Conservation (phyloP, 495 filamentous ascomycete species). For the Extremus antarcticus region DNA sequence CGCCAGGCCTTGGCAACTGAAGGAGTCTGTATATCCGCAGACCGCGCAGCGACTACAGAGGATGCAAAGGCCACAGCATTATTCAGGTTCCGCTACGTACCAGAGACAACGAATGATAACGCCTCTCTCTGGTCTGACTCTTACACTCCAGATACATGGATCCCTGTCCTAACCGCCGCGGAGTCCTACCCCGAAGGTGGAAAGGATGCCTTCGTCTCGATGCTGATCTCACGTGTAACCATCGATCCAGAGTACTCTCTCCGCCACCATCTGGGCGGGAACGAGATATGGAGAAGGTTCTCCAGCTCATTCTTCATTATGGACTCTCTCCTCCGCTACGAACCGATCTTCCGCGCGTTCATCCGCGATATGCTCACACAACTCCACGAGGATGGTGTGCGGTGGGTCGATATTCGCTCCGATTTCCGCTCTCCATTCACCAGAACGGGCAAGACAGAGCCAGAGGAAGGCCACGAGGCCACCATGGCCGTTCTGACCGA, state of each 20-base stretch:
- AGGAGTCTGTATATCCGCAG: slow-evolving; percentile 59
- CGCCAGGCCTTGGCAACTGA: slow-evolving; percentile 57
- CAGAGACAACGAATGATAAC: not conserved
- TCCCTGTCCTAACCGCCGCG: slow-evolving; percentile 55
- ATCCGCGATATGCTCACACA: slow-evolving; percentile 55
- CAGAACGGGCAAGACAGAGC: slow-evolving; percentile 43
- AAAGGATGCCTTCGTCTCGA: slow-evolving; percentile 57
- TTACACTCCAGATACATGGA: slow-evolving; percentile 45
- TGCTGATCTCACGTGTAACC: slow-evolving; percentile 64
- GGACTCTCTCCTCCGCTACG: slow-evolving; percentile 68
- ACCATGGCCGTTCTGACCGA: slow-evolving; percentile 64
- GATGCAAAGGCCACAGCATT: slow-evolving; percentile 37
- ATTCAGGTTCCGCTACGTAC: slow-evolving; percentile 41
- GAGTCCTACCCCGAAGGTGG: slow-evolving; percentile 62
- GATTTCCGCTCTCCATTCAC: slow-evolving; percentile 52
- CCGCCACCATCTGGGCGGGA: slow-evolving; percentile 68
- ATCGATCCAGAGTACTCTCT: slow-evolving; percentile 60
- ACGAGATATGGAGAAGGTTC: slow-evolving; percentile 74
- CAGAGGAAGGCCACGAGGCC: slow-evolving; percentile 51
- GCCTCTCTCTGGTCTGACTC: slow-evolving; percentile 41
- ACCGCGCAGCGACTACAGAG: slow-evolving; percentile 39
- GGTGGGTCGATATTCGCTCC: slow-evolving; percentile 61
- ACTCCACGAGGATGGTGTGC: slow-evolving; percentile 64
- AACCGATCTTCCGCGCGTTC: slow-evolving; percentile 77
- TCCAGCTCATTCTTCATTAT: slow-evolving; percentile 56